These are phyloP conservation scores for Aciculoconidium aculeatum DNA, from an alignment of 805 yeast genomes.

Conservation along the genomic window DNA sequence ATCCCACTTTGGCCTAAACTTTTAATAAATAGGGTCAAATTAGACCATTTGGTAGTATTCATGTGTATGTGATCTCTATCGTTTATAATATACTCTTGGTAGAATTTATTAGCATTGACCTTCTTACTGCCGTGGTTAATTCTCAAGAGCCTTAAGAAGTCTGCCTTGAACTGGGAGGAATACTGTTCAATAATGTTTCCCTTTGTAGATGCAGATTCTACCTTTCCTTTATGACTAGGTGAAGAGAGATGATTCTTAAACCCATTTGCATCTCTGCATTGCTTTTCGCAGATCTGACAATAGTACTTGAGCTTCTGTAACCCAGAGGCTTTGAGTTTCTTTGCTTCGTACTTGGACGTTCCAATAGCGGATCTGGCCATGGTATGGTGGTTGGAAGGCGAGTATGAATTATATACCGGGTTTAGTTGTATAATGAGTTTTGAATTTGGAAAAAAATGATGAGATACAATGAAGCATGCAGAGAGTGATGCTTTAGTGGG, in stretches of 20 bases:
- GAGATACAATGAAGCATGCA: too few species aligned
- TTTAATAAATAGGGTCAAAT: slow-evolving; percentile 62
- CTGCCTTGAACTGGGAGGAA: slow-evolving; percentile 53
- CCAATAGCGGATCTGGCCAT: slow-evolving; percentile 36
- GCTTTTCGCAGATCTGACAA: slow-evolving; percentile 89
- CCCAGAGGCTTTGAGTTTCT: slow-evolving; percentile 75
- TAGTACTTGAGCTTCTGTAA: slow-evolving; percentile 81
- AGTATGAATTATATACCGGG: too few species aligned
- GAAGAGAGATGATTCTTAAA: slow-evolving; percentile 83
- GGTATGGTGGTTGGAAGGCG: not conserved
- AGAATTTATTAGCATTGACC: slow-evolving; percentile 77
- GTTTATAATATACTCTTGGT: slow-evolving; percentile 75
- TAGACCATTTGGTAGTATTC: slow-evolving; percentile 80
- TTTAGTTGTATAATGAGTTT: too few species aligned
- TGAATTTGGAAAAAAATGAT: too few species aligned
- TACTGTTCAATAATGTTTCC: slow-evolving; percentile 50
- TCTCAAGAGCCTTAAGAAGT: slow-evolving; percentile 58
- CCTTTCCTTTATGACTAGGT: slow-evolving; percentile 65
- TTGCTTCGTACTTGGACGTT: slow-evolving; percentile 60
- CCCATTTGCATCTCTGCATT: slow-evolving; percentile 95
- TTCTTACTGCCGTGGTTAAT: slow-evolving; percentile 76
- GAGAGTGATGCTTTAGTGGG: too few species aligned
- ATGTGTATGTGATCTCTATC: slow-evolving; percentile 84
- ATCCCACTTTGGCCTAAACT: slow-evolving; percentile 52
- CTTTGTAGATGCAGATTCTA: slow-evolving; percentile 30